Base-by-base conservation (phyloP, 1,139 yeast genomes). In the Sugiyamaella paludigena region DNA sequence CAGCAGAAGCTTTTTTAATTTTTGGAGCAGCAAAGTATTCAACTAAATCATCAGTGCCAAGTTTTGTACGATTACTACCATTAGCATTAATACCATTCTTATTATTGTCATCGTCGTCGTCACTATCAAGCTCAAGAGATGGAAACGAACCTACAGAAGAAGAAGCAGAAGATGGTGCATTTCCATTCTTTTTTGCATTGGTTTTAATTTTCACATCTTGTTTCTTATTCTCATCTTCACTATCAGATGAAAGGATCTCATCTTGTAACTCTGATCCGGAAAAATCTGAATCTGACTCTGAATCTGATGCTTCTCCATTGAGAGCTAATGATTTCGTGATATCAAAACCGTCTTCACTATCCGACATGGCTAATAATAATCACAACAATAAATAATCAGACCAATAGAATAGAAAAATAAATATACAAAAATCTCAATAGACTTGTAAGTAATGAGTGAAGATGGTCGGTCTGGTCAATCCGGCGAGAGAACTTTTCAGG, bases 251-350 rank as follows among this genome's bases (percentile, higher is more conserved):
- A 10, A 60, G 64, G 49, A 84, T 78, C 55, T 80, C 81, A 64
- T 84, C 91, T 62, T 82, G 85, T 16, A 79, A 54, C 36, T 79
- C 19, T 64, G 66, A 11, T 66, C 69, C 71, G n/a, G 44, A 52
- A 4, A 48, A 51, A 15, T 39, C 48, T n/a, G 42, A 36, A 30
- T 64, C 73, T 19, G 68, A 65, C 33, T 76, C 81, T 26, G 77
- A 79, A 45, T 76, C 78, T 35, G 45, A 40, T 3, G 63, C 70
- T 19, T 66, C 70, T 29, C 65, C 73, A 19, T 68, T 65, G 26
- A 81, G 64, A 1, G 84, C 87, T 47, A 86, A 74, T 40, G 81
- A 74, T 33, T 79, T 73, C 33, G 89, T 84, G 60, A 87, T 85
- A 65, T 86, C 91, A 61, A 71, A 77, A 7, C 74, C 84, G 60